Percentiles rank a stretch among this genome's conserved stretches.
Conservation (phyloP, 345 rosid species). For the Syzygium jambos region DNA sequence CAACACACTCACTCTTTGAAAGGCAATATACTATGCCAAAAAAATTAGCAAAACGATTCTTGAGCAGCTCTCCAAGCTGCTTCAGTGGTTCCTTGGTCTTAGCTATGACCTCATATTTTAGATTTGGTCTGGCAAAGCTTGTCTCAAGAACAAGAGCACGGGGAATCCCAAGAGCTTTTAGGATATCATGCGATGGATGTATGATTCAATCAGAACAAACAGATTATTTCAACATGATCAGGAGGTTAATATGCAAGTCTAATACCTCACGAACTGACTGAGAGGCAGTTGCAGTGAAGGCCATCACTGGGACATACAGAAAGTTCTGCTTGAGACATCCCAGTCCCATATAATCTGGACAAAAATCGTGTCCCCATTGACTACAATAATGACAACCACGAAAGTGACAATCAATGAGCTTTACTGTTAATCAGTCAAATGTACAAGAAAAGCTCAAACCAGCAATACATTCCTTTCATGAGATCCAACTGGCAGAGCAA, state of each 20-base stretch:
- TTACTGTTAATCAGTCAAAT: too few relatives aligned
- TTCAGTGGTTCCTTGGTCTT: constrained; percentile 77
- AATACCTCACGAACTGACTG: constrained; percentile 26
- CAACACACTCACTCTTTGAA: constrained; percentile 78
- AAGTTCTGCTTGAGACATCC: constrained; percentile 80
- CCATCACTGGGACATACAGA: constrained; percentile 64
- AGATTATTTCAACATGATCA: too few relatives aligned
- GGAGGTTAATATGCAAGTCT: too few relatives aligned
- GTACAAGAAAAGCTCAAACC: too few relatives aligned
- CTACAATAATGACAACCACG: constrained; percentile 18
- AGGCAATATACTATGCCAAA: constrained; percentile 86
- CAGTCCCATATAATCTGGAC: constrained; percentile 72
- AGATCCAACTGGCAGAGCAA: not conserved
- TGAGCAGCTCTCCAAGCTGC: constrained; percentile 70
- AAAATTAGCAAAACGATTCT: constrained; percentile 34
- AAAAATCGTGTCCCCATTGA: constrained; percentile 69
- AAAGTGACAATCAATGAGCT: too few relatives aligned
- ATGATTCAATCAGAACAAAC: too few relatives aligned
- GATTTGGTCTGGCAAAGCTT: constrained; percentile 86
- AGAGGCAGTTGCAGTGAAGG: constrained; percentile 91
- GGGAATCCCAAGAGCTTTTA: constrained; percentile 61
- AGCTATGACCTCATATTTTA: constrained; percentile 72
- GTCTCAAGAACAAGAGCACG: constrained; percentile 72
- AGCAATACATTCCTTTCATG: too few relatives aligned
- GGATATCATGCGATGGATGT: constrained; percentile 44